These are phyloP conservation scores for Ophiognomonia clavigignenti-juglandacearum DNA, from an alignment of 2,329 filamentous ascomycete species.

Conservation along the genomic window DNA sequence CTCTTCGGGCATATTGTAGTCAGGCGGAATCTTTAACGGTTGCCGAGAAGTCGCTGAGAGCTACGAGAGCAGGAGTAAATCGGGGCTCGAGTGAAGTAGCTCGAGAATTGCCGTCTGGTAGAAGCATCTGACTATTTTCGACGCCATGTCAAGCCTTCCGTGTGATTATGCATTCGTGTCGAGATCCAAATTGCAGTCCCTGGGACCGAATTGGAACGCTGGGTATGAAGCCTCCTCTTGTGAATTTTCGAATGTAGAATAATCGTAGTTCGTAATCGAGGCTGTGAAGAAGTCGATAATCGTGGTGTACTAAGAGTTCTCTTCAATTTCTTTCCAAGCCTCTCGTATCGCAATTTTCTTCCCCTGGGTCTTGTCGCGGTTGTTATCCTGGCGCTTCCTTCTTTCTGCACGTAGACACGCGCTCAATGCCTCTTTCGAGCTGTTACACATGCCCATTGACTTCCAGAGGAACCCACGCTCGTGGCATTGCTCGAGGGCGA, in stretches of 20 bases:
- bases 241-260: not conserved
- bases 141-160: not conserved
- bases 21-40: constrained; percentile 1
- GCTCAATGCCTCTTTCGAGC: constrained; percentile 78
- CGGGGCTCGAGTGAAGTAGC: not conserved
- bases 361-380: constrained; percentile 64
- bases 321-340: constrained; percentile 74
- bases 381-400: constrained; percentile 69
- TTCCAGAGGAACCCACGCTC: constrained; percentile 89
- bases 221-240: not conserved
- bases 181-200: not conserved
- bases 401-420: constrained; percentile 79
- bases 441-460: constrained; percentile 83
- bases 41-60: not conserved
- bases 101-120: no score
- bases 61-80: not conserved
- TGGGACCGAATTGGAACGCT: not conserved
- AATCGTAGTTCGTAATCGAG: not conserved
- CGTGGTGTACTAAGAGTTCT: constrained; percentile 53
- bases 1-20: constrained; percentile 66
- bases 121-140: no score
- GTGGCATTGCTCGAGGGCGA: constrained; percentile 91
- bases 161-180: not conserved
- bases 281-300: constrained; percentile 8
- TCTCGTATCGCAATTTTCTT: constrained; percentile 71